These are phyloP conservation scores for Tolypocladium inflatum DNA, from an alignment of 2,329 filamentous ascomycete species.

Conservation along the genomic window DNA sequence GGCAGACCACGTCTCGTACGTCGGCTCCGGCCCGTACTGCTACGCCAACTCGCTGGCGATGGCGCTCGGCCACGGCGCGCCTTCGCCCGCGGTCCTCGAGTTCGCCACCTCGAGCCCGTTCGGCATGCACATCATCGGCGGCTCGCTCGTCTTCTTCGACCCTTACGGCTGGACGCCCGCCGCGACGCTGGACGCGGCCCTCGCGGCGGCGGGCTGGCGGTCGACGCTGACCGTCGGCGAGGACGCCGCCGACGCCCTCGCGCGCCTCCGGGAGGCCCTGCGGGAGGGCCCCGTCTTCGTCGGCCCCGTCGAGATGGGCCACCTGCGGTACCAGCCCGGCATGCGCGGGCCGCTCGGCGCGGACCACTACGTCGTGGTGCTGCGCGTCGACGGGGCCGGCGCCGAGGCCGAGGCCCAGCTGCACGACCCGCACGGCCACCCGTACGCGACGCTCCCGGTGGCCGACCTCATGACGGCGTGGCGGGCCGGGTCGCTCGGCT, in stretches of 20 bases:
- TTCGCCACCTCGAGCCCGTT: slow-evolving; percentile 10
- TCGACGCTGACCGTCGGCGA: slow-evolving; percentile 4
- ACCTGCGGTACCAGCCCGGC: slow-evolving; percentile 6
- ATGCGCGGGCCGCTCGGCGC: slow-evolving; percentile 7
- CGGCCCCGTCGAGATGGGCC: slow-evolving; percentile 10
- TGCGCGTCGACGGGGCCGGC: slow-evolving; percentile 2
- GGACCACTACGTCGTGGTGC: slow-evolving; percentile 9
- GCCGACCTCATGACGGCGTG: slow-evolving; percentile 7
- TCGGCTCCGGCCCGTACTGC: slow-evolving; percentile 11
- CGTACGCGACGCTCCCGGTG: slow-evolving; percentile 8
- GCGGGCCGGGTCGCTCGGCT: slow-evolving; percentile 7
- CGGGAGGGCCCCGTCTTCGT: slow-evolving; percentile 8
- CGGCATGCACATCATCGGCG: slow-evolving; percentile 10
- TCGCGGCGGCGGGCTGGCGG: slow-evolving; percentile 7
- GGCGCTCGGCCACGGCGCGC: slow-evolving; percentile 6
- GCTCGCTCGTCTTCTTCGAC: slow-evolving; percentile 8
- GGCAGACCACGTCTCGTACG: slow-evolving; percentile 3
- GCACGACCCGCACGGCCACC: slow-evolving; percentile 8
- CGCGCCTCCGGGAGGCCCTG: slow-evolving; percentile 3
- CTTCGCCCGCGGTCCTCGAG: slow-evolving; percentile 8
- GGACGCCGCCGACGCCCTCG: slow-evolving; percentile 6
- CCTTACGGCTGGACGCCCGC: slow-evolving; percentile 9
- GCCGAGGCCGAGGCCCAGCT: slow-evolving; percentile 3
- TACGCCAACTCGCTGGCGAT: slow-evolving; percentile 10
- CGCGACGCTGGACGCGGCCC: slow-evolving; percentile 4